phyloP scores from a whole-genome alignment of 2,329 filamentous ascomycete genomes.

The Neodidymelliopsis sp. region DNA sequence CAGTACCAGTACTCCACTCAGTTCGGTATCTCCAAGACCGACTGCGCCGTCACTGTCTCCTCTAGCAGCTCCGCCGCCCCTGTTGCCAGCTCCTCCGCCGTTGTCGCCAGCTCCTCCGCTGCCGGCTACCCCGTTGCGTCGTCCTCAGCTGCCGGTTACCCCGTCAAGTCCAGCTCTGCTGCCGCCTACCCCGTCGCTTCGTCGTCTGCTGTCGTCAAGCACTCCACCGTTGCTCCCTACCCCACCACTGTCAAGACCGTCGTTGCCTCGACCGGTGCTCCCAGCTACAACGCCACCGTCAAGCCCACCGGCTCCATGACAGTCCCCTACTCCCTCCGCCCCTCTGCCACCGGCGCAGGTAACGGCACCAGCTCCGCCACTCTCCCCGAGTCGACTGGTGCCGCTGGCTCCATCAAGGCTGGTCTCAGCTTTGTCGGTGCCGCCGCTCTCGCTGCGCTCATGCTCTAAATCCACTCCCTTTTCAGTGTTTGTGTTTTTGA shows the following conservation, averaged over 20 bases:
- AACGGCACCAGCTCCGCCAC: slow-evolving; percentile 32
- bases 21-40: slow-evolving; percentile 64
- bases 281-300: slow-evolving; percentile 35
- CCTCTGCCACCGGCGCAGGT: slow-evolving; percentile 36
- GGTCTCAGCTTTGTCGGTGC: slow-evolving; percentile 51
- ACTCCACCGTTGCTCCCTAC: slow-evolving; percentile 22
- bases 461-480: slow-evolving; percentile 43
- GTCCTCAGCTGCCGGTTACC: slow-evolving; percentile 21
- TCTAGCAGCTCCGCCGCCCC: slow-evolving; percentile 29
- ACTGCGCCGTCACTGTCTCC: slow-evolving; percentile 30
- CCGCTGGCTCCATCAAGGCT: slow-evolving; percentile 41
- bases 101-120: slow-evolving; percentile 8
- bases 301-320: slow-evolving; percentile 46
- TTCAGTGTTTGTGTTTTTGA: slow-evolving; percentile 5
- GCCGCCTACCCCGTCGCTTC: slow-evolving; percentile 31
- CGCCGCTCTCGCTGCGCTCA: slow-evolving; percentile 51
- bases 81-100: slow-evolving; percentile 27
- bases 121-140: slow-evolving; percentile 1
- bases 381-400: slow-evolving; percentile 42
- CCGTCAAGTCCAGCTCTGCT: slow-evolving; percentile 26
- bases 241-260: slow-evolving; percentile 26
- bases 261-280: slow-evolving; percentile 30
- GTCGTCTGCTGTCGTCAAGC: slow-evolving; percentile 15
- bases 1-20: slow-evolving; percentile 67
- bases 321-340: slow-evolving; percentile 41